A percentile compares a stretch with the other conserved stretches of the same genome.
These are phyloP conservation scores for Colletotrichum agaves DNA, from an alignment of 2,329 filamentous ascomycete genomes.

Conservation along the genomic window DNA sequence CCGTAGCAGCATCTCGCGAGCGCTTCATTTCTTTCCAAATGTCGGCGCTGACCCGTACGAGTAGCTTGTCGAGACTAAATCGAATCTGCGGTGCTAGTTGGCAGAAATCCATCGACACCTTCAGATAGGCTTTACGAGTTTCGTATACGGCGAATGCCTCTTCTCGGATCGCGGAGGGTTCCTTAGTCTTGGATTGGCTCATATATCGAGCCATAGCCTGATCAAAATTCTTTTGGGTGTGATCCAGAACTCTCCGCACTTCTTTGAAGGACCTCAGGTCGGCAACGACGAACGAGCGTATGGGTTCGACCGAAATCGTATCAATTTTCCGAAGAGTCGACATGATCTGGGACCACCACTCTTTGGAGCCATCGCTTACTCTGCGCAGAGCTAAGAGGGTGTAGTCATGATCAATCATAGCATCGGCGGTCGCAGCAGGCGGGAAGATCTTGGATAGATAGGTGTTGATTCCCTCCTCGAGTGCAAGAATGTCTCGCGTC, in stretches of 20 bases:
- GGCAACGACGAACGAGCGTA: conserved; percentile 78
- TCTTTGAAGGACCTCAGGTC: conserved; percentile 92
- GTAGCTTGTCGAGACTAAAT: conserved; percentile 83
- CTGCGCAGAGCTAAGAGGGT: conserved; percentile 87
- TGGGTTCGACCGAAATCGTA: conserved; percentile 79
- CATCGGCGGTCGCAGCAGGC: conserved; percentile 79
- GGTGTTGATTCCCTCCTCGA: conserved; percentile 82
- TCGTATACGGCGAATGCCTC: conserved; percentile 97
- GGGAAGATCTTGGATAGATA: conserved; percentile 83
- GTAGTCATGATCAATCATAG: conserved; percentile 94
- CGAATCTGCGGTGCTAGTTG: conserved; percentile 87
- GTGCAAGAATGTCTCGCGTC: conserved; percentile 71
- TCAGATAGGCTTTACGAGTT: conserved; percentile 88
- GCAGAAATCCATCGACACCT: conserved; percentile 93
- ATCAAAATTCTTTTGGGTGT: conserved; percentile 87
- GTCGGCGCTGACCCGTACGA: conserved; percentile 86
- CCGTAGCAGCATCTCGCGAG: conserved; percentile 72
- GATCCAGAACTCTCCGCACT: conserved; percentile 78
- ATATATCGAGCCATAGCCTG: conserved; percentile 83
- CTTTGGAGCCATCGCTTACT: conserved; percentile 85
- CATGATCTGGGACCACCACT: conserved; percentile 86
- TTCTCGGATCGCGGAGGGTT: conserved; percentile 88
- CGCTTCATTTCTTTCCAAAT: conserved; percentile 88
- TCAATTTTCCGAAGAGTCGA: conserved; percentile 83
- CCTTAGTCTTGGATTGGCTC: conserved; percentile 89